Evolutionary conservation across 352 stramenopile genomes (phyloP).

Genomic region (Globisporangium nodosum): DNA sequence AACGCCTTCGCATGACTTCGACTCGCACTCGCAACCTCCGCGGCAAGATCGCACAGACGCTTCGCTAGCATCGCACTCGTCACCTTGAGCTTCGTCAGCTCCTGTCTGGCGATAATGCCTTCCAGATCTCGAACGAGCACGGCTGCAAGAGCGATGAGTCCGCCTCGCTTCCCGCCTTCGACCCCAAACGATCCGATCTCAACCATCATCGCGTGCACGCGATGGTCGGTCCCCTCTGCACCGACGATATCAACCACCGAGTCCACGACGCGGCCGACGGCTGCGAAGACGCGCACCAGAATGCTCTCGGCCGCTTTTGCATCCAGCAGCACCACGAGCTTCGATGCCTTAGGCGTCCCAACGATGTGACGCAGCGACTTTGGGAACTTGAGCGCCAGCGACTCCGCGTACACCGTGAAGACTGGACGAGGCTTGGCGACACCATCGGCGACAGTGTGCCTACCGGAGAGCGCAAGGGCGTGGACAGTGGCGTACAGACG

Average conservation of each 20-base stretch:
- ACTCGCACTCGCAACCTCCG: constrained; percentile 4
- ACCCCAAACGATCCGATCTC: constrained; percentile 1
- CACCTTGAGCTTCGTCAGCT: constrained; percentile 40
- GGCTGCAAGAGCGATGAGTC: constrained; percentile 23
- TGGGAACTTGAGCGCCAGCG: constrained; percentile 39
- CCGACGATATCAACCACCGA: constrained; percentile 5
- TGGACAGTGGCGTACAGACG: constrained; percentile 30
- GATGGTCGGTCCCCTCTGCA: constrained; percentile 11
- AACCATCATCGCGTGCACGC: constrained; percentile 10
- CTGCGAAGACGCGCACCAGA: constrained; percentile 35
- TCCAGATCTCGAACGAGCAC: constrained; percentile 34
- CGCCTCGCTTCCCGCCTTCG: constrained; percentile 5
- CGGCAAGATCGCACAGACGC: constrained; percentile 26
- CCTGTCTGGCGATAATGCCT: constrained; percentile 19
- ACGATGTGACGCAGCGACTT: constrained; percentile 28
- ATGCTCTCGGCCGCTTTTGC: constrained; percentile 29
- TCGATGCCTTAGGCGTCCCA: constrained; percentile 14
- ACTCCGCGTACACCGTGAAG: constrained; percentile 48
- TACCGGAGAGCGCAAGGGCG: constrained; percentile 6
- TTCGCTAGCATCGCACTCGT: constrained; percentile 33
- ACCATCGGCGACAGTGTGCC: background rate
- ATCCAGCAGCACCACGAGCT: constrained; percentile 33
- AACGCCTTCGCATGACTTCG: background rate
- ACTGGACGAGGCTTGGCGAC: constrained; percentile 7
- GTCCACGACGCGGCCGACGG: constrained; percentile 26